Conservation (phyloP, 2,329 filamentous ascomycete species). For the Diaporthe sp. region DNA sequence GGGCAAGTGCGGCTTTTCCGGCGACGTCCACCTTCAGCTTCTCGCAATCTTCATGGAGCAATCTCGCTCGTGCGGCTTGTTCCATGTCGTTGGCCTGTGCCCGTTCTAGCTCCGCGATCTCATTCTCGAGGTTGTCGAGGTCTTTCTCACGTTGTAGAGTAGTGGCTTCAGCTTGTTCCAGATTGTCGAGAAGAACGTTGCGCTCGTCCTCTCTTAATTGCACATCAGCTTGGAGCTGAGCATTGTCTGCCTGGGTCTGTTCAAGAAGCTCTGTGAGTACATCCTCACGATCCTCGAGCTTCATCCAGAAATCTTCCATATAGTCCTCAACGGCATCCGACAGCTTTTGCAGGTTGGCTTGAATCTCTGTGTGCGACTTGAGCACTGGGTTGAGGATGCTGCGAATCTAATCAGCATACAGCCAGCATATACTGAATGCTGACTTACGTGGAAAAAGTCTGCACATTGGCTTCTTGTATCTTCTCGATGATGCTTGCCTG, state of each 20-base stretch:
- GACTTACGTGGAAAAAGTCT: constrained; percentile 36
- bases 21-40: constrained; percentile 42
- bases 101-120: constrained; percentile 44
- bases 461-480: constrained; percentile 31
- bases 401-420: not conserved
- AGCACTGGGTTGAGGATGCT: constrained; percentile 32
- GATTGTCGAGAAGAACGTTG: not conserved
- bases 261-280: constrained; percentile 29
- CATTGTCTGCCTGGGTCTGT: constrained; percentile 19
- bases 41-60: constrained; percentile 35
- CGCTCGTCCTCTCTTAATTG: constrained; percentile 9
- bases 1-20: constrained; percentile 38
- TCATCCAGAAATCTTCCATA: constrained; percentile 36
- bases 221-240: constrained; percentile 8
- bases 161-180: not conserved
- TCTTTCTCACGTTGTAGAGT: not conserved
- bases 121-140: constrained; percentile 36
- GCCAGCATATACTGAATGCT: too few relatives aligned
- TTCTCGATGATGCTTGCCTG: constrained; percentile 16
- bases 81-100: constrained; percentile 21
- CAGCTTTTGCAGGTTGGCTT: constrained; percentile 25
- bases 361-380: constrained; percentile 26
- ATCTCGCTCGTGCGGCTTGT: constrained; percentile 37
- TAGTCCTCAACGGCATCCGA: constrained; percentile 18
- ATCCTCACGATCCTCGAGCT: constrained; percentile 39